Evolutionary conservation across 2,329 filamentous ascomycete genomes (phyloP).

Genomic region (Neonectria magnoliae): DNA sequence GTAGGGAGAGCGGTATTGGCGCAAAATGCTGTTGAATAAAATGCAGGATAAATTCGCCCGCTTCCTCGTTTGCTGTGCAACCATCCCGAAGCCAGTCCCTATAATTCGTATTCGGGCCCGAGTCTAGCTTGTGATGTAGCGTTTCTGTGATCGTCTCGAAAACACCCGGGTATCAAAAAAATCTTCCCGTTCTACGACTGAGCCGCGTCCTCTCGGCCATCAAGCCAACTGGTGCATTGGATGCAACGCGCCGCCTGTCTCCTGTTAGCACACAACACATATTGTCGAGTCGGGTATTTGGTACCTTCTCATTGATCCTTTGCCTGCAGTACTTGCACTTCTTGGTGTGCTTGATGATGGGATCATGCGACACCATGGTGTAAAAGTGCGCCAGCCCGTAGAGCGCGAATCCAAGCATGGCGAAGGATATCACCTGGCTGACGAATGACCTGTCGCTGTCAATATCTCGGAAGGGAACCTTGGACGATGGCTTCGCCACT

Average conservation of each 20-base stretch:
- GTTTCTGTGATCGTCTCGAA: not conserved
- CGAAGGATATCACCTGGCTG: conserved; percentile 72
- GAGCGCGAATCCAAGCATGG: conserved; percentile 71
- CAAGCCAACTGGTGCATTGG: conserved; percentile 63
- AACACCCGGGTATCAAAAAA: not conserved
- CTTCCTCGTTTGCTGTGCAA: not conserved
- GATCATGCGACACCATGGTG: conserved; percentile 68
- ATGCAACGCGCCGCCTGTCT: conserved; percentile 56
- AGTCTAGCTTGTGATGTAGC: not conserved
- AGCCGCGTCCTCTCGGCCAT: conserved; percentile 57
- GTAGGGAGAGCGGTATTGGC: not conserved
- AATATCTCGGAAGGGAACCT: not conserved
- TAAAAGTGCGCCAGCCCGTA: conserved; percentile 73
- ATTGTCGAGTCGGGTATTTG: not conserved
- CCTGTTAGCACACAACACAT: conserved; percentile 15
- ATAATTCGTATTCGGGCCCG: not conserved
- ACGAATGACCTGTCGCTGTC: conserved; percentile 62
- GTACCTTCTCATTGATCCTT: conserved; percentile 70
- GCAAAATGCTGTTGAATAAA: not conserved
- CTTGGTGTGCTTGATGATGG: conserved; percentile 75
- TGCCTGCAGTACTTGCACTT: conserved; percentile 76
- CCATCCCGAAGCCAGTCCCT: not conserved
- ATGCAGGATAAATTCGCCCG: not conserved
- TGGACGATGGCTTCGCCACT: conserved; percentile 33
- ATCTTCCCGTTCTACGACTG: not conserved